A percentile compares a stretch with the other conserved stretches of the same genome.
These are phyloP conservation scores for Beta corolliflora DNA, from an alignment of 179 eudicot genomes.

Conservation along the genomic window DNA sequence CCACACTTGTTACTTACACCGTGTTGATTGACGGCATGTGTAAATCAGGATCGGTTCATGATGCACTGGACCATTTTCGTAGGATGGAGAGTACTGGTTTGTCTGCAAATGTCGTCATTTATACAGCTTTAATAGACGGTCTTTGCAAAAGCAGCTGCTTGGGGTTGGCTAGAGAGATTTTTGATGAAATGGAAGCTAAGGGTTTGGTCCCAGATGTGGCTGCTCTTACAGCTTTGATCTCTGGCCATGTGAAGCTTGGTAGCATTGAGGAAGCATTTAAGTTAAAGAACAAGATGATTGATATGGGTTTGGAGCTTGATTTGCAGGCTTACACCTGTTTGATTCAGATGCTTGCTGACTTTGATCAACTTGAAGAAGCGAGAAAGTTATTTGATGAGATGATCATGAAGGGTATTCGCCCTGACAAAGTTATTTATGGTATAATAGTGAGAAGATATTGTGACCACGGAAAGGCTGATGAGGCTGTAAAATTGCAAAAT, in stretches of 20 bases:
- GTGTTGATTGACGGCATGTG: slow-evolving; percentile 82
- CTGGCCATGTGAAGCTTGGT: slow-evolving; percentile 78
- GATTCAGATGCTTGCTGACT: slow-evolving; percentile 68
- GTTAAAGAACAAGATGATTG: slow-evolving; percentile 53
- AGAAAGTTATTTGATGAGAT: slow-evolving; percentile 68
- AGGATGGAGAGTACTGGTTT: slow-evolving; percentile 54
- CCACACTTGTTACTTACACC: slow-evolving; percentile 64
- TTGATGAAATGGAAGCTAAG: slow-evolving; percentile 64
- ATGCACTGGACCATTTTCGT: slow-evolving; percentile 59
- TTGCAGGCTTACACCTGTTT: slow-evolving; percentile 74
- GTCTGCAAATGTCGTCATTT: slow-evolving; percentile 67
- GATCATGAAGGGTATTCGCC: slow-evolving; percentile 66
- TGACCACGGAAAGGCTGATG: slow-evolving; percentile 58
- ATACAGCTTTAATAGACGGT: slow-evolving; percentile 79
- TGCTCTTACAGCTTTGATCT: slow-evolving; percentile 75
- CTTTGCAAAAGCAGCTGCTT: slow-evolving; percentile 68
- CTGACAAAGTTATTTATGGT: slow-evolving; percentile 75
- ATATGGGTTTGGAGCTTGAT: slow-evolving; percentile 73
- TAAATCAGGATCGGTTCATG: slow-evolving; percentile 66
- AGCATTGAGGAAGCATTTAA: slow-evolving; percentile 68
- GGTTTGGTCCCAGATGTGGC: slow-evolving; percentile 78
- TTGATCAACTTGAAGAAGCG: slow-evolving; percentile 59
- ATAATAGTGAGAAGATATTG: slow-evolving; percentile 58
- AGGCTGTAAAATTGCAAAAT: slow-evolving; percentile 73
- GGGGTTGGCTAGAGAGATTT: slow-evolving; percentile 60